Percentiles rank a stretch among this genome's conserved stretches.
Conservation (phyloP, 2,329 filamentous ascomycete genomes). For the Calonectria multiphialidica region DNA sequence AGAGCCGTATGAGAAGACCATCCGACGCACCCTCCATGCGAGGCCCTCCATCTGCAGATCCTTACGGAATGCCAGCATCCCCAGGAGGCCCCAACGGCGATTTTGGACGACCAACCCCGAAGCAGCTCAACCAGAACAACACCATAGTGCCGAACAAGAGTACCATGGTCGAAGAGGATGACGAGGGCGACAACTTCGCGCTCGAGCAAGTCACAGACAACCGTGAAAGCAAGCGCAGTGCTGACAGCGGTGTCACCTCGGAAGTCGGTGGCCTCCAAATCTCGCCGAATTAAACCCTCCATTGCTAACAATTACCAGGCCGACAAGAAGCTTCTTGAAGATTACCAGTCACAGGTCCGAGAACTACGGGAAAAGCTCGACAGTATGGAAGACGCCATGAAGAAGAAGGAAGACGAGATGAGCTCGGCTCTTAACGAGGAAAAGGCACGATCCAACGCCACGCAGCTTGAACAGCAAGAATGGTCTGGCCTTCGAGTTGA, state of each 20-base stretch:
- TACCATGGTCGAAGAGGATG: conserved; percentile 96
- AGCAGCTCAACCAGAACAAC: conserved; percentile 89
- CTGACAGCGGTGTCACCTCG: conserved; percentile 44
- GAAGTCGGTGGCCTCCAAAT: conserved; percentile 51
- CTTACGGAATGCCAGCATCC: conserved; percentile 69
- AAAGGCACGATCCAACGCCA: conserved; percentile 63
- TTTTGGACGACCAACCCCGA: conserved; percentile 82
- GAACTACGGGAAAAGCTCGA: conserved; percentile 81
- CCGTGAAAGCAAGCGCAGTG: conserved; percentile 47
- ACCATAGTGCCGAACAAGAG: conserved; percentile 98
- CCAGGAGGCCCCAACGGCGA: conserved; percentile 71
- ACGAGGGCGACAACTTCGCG: conserved; percentile 75
- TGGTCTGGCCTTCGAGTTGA: conserved; percentile 74
- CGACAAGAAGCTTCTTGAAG: conserved; percentile 79
- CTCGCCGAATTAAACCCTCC: not conserved
- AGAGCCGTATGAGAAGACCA: conserved; percentile 66
- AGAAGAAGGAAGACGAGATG: conserved; percentile 76
- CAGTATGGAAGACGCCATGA: conserved; percentile 76
- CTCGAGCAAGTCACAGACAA: conserved; percentile 44
- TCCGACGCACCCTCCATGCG: conserved; percentile 74
- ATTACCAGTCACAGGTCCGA: conserved; percentile 83
- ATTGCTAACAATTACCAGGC: conserved; percentile 54
- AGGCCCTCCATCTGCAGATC: conserved; percentile 56
- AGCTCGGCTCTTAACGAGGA: conserved; percentile 70
- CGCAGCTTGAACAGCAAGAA: conserved; percentile 75